Conservation (phyloP, 768 basidiomycete genomes). For the Lactarius hengduanensis region DNA sequence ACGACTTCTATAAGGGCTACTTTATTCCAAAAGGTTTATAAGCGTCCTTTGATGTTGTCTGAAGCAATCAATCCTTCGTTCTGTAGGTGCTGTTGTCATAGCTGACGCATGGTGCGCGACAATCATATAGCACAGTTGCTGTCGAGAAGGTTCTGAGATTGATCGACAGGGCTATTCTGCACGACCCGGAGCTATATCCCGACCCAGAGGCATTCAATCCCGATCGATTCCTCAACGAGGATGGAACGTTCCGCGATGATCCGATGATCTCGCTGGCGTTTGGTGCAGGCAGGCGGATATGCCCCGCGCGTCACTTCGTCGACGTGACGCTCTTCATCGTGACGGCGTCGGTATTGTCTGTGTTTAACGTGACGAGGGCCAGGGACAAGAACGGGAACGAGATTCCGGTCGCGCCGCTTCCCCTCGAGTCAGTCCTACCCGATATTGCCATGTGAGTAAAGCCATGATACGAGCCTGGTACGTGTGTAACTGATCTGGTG, state of each 20-base stretch:
- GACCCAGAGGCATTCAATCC: constrained; percentile 33
- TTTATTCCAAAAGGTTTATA: constrained; percentile 33
- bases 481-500: background rate
- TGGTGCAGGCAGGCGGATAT: background rate
- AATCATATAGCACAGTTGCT: background rate
- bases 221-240: constrained; percentile 30
- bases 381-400: constrained; percentile 3
- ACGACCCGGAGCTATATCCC: constrained; percentile 32
- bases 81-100: constrained; percentile 9
- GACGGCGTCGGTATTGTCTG: constrained; percentile 10
- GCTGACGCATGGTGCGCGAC: constrained; percentile 33
- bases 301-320: background rate
- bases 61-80: background rate
- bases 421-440: background rate
- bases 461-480: background rate
- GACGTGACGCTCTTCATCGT: background rate
- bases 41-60: no score
- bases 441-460: background rate
- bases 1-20: constrained; percentile 33
- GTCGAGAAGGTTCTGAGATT: background rate
- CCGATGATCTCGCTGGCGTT: background rate
- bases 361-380: constrained; percentile 11
- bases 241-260: constrained; percentile 11
- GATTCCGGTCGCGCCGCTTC: background rate
- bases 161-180: constrained; percentile 18